Percentiles rank a stretch among this genome's conserved stretches.
These are phyloP conservation scores for Zymoseptoria tritici DNA, from an alignment of 2,329 filamentous ascomycete species.

Conservation along the genomic window DNA sequence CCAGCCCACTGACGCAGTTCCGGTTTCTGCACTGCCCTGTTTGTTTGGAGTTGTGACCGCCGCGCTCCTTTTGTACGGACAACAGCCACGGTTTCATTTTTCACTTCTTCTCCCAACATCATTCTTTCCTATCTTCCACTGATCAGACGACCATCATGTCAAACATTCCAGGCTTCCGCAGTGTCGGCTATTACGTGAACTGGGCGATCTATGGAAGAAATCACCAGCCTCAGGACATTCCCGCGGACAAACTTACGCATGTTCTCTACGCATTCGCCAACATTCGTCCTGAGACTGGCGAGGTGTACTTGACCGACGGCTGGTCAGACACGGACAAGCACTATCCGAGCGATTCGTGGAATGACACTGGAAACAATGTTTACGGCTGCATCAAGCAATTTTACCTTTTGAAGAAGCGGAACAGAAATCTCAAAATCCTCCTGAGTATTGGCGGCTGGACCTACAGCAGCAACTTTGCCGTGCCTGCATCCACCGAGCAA, in stretches of 20 bases:
- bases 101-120: conserved; percentile 1
- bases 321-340: conserved; percentile 64
- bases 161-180: conserved; percentile 23
- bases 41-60: conserved; percentile 7
- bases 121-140: background rate
- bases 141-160: conserved; percentile 8
- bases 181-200: conserved; percentile 30
- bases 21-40: conserved; percentile 15
- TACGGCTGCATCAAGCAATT: conserved; percentile 75
- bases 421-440: conserved; percentile 70
- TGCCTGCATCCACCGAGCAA: conserved; percentile 55
- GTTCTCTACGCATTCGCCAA: conserved; percentile 90
- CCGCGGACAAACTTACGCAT: conserved; percentile 74
- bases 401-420: conserved; percentile 64
- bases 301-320: conserved; percentile 64
- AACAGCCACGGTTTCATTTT: background rate
- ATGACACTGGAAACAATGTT: conserved; percentile 58
- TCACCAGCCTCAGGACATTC: conserved; percentile 77
- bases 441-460: conserved; percentile 80
- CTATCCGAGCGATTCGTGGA: conserved; percentile 60
- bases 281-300: conserved; percentile 67
- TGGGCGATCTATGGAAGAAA: conserved; percentile 44
- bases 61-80: background rate
- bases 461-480: conserved; percentile 69
- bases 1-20: background rate